phyloP scores from a whole-genome alignment of 495 filamentous ascomycete species.

The Penicillium flavigenum region DNA sequence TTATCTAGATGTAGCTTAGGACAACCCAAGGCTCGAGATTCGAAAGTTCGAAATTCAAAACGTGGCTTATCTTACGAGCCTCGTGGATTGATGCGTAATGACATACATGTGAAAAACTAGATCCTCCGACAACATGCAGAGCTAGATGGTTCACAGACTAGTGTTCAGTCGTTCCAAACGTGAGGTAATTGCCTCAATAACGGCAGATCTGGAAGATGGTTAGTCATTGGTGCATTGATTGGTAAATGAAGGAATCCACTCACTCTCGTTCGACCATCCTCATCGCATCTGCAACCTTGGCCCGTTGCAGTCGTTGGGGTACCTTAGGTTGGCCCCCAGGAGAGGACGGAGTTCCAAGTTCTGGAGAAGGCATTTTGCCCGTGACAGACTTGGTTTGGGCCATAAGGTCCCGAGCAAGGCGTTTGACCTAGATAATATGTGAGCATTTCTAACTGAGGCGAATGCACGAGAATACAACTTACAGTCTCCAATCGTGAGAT shows the following conservation, averaged over 20 bases:
- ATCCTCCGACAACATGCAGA: not conserved
- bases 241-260: slow-evolving; percentile 17
- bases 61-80: not conserved
- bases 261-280: slow-evolving; percentile 68
- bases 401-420: slow-evolving; percentile 52
- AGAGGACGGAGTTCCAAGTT: slow-evolving; percentile 34
- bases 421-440: slow-evolving; percentile 41
- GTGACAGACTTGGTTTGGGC: slow-evolving; percentile 44
- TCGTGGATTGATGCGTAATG: not conserved
- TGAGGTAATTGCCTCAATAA: slow-evolving; percentile 42
- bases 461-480: slow-evolving; percentile 26
- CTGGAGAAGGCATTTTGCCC: slow-evolving; percentile 28
- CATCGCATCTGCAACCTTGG: slow-evolving; percentile 68
- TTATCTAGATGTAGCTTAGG: not conserved
- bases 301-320: slow-evolving; percentile 64
- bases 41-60: not conserved
- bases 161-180: slow-evolving; percentile 43
- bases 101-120: not conserved
- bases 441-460: slow-evolving; percentile 1
- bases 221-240: slow-evolving; percentile 8
- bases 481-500: slow-evolving; percentile 41
- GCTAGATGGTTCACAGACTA: slow-evolving; percentile 19
- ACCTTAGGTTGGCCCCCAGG: slow-evolving; percentile 48
- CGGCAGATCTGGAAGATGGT: slow-evolving; percentile 32
- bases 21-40: not conserved